Base-by-base conservation (phyloP, 805 yeast genomes). In the Wickerhamomyces sydowiorum region DNA sequence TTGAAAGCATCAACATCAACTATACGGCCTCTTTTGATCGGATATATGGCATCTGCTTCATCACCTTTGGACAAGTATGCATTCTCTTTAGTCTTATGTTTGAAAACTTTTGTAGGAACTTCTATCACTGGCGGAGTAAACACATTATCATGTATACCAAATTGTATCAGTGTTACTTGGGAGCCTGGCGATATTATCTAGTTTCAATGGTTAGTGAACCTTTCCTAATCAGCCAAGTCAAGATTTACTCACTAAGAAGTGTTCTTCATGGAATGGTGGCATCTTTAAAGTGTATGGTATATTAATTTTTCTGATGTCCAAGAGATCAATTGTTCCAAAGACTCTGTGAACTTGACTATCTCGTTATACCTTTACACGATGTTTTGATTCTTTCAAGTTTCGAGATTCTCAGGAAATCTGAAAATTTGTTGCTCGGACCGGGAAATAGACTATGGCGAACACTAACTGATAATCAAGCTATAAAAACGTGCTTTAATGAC, bases 161-260 rank as follows among this genome's bases (percentile, higher is more conserved):
- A 80, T 50, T 84, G 85, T 23, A 86, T 86, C 41, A 82, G 66
- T 0, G 97, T 87, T 41, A 73, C 66, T 40, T 66, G 69, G 2
- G 95, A 83, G 23, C 96, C 96, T 1, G 95, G 86, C 42, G 87
- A 81, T 23, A 90, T 75, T 23, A 90, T 75, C 67, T 61, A 28
- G 9, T 23, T 41, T 28, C 27, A 27, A n/a, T 38, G 41, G 22
- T 41, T 34, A 30, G 54, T 48, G 19, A 25, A 20, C 33, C 9
- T 7, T 8, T 19, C 30, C 20, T 14, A 15, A 21, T 7, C 5
- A 15, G 31, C 10, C 21, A 17, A 8, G n/a, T n/a, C n/a, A 21
- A 13, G 3, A 1, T 5, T 8, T n/a, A 51, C 59, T 3, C 37
- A 55, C 58, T 37, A 56, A 32, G 40, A 43, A 56, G 38, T 51